A percentile compares a stretch with the other conserved stretches of the same genome.
Evolutionary conservation across 179 eudicot species (phyloP).

Genomic region (Nepenthes alata): DNA sequence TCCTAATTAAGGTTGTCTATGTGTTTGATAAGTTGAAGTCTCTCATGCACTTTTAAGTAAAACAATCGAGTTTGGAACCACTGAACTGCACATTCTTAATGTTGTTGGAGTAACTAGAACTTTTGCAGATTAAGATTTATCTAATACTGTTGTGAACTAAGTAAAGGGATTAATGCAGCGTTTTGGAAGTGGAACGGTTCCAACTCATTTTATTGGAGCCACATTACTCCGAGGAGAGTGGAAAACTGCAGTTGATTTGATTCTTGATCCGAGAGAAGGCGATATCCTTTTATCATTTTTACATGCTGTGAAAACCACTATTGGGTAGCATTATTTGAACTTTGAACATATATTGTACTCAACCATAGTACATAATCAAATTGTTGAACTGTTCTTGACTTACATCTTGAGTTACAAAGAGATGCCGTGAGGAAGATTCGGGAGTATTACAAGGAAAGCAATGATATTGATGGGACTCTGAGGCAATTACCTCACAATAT

Average conservation of each 20-base stretch:
- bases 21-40: too few relatives aligned
- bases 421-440: conserved; percentile 53
- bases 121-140: too few relatives aligned
- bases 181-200: conserved; percentile 89
- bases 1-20: too few relatives aligned
- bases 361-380: not conserved
- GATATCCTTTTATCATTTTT: conserved; percentile 65
- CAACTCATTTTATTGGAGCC: conserved; percentile 89
- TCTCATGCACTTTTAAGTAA: too few relatives aligned
- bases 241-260: conserved; percentile 62
- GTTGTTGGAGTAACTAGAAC: too few relatives aligned
- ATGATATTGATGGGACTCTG: conserved; percentile 72
- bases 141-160: not conserved
- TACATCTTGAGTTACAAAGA: conserved; percentile 44
- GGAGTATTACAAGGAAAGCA: conserved; percentile 71
- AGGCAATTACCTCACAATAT: conserved; percentile 66
- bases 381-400: conserved; percentile 33
- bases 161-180: conserved; percentile 35
- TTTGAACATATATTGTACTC: not conserved
- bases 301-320: not conserved
- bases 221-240: conserved; percentile 87
- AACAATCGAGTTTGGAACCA: too few relatives aligned
- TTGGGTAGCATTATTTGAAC: not conserved
- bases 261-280: conserved; percentile 97
- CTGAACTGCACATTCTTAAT: too few relatives aligned